phyloP scores from a whole-genome alignment of 1,284 basidiomycete genomes.

The Stygiomarasmius scandens region DNA sequence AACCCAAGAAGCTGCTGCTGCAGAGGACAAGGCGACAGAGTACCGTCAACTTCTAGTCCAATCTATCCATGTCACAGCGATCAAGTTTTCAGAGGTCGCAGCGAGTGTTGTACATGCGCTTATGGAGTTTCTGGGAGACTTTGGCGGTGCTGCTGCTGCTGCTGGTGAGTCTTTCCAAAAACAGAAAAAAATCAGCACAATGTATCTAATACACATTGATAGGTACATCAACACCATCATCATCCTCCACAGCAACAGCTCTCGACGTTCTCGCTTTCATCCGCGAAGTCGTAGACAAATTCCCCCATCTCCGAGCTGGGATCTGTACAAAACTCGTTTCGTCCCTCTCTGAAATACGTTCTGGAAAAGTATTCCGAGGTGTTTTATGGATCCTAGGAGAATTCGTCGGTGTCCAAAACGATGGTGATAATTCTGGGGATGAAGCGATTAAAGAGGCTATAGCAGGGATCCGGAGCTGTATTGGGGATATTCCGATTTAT shows the following conservation, averaged over 20 bases:
- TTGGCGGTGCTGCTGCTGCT: slow-evolving; percentile 92
- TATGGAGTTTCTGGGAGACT: slow-evolving; percentile 98
- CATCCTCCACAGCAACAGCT: slow-evolving; percentile 10
- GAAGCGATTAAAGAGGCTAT: slow-evolving; percentile 68
- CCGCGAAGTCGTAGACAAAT: slow-evolving; percentile 97
- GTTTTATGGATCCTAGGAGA: slow-evolving; percentile 98
- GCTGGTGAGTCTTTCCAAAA: too few relatives aligned
- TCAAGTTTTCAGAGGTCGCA: slow-evolving; percentile 98
- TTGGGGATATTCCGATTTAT: slow-evolving; percentile 93
- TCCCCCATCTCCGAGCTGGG: slow-evolving; percentile 83
- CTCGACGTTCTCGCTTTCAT: slow-evolving; percentile 13
- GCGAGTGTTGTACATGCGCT: slow-evolving; percentile 95
- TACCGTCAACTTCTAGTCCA: slow-evolving; percentile 97
- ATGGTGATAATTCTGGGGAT: background rate
- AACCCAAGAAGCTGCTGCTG: slow-evolving; percentile 82
- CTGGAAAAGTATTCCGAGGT: slow-evolving; percentile 96
- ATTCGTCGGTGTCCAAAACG: slow-evolving; percentile 64
- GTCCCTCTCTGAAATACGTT: slow-evolving; percentile 90
- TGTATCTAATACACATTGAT: too few relatives aligned
- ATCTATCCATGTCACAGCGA: slow-evolving; percentile 95
- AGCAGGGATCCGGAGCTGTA: slow-evolving; percentile 82
- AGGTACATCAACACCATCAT: background rate
- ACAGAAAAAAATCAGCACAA: too few relatives aligned
- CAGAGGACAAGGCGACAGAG: slow-evolving; percentile 89
- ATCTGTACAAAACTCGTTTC: slow-evolving; percentile 88